Base-by-base conservation (phyloP, 495 filamentous ascomycete genomes). In the Trypethelium eluteriae region DNA sequence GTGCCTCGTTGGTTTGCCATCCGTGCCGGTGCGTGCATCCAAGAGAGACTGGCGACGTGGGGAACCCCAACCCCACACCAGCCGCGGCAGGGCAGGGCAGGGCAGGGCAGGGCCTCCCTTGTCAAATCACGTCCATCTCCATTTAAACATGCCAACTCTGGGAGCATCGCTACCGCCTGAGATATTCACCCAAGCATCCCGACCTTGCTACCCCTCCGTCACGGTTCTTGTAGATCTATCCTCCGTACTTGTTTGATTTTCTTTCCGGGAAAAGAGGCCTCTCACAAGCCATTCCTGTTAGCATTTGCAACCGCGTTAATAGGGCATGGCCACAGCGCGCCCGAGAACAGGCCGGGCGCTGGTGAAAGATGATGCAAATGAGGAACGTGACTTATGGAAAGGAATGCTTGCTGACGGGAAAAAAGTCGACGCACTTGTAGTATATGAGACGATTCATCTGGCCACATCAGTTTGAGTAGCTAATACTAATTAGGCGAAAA, bases 341-440 rank as follows among this genome's bases (percentile, higher is more conserved):
- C 77, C 39, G 71, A 80, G 11, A 80, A 72, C 69, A 63, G 80
- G 38, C 76, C 79, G 34, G 71, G 80, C 7, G 70, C 76, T n/a
- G 69, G 70, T 39, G 72, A 81, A 79, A 62, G 80, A 82, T n/a
- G 80, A 82, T 62, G 64, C 74, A 32, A 74, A 87, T 68, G 86
- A 88, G 74, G 86, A 88, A 72, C 81, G 83, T 53, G 81, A 82
- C 65, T 79, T 88, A 73, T 88, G 86, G 86, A 85, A 81, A 64
- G 80, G 83, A 66, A 85, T 88, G 59, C 78, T 82, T 38, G 82
- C 80, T 53, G 84, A 86, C 69, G 75, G 84, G 38, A 76, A 70
- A 63, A 70, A 73, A 61, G 70, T 76, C 36, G 79, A 76, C 66
- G 71, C 64, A 11, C 69, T 75, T 38, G 68, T 73, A 66, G 76